Base-by-base conservation (phyloP, 331 rosid species). In the Quercus tomentella region DNA sequence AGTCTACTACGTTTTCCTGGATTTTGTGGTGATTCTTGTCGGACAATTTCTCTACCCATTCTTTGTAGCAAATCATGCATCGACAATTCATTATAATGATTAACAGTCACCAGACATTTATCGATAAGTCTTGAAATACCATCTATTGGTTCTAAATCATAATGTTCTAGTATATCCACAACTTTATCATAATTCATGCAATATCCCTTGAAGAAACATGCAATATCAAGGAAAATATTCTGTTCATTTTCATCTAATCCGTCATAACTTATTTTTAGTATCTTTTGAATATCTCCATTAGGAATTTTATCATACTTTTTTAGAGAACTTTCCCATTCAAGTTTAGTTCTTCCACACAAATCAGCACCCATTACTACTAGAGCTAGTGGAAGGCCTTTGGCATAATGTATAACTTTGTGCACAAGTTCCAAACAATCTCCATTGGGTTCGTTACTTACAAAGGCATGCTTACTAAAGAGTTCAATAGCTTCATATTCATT, bases 121-220 rank as follows among this genome's bases (percentile, higher is more conserved):
- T 82, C 82, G 41, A 56, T 41, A 77, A 82, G 86, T 28, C 73
- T 73, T 16, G 79, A 65, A 67, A 82, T 67, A 23, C 86, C 82
- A 37, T 73, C 73, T 9, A 22, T 41, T 9, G 82, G 86, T 62
- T 78, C 79, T 12, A 82, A 75, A 78, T 74, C 73, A 25, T 80
- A 78, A 16, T 72, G 65, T 14, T 56, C 66, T 18, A 78, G 10
- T 10, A 77, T 73, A 25, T 73, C 54, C 11, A 7, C 41, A 6
- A 54, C 75, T 54, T 80, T 49, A 30, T 28, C 72, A 73, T 33
- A 33, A 5, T 33, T 33, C 37, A 33, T 21, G 17, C 56, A 51
- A 68, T 80, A 77, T 35, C 82, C 82, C 61, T 80, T 77, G 81
- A 77, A 83, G 80, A 84, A 84, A 69, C 88, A 84, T 1, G 85